Percentiles rank a stretch among this genome's conserved stretches.
Conservation (phyloP, 1,284 basidiomycete species). For the Naganishia sp. region DNA sequence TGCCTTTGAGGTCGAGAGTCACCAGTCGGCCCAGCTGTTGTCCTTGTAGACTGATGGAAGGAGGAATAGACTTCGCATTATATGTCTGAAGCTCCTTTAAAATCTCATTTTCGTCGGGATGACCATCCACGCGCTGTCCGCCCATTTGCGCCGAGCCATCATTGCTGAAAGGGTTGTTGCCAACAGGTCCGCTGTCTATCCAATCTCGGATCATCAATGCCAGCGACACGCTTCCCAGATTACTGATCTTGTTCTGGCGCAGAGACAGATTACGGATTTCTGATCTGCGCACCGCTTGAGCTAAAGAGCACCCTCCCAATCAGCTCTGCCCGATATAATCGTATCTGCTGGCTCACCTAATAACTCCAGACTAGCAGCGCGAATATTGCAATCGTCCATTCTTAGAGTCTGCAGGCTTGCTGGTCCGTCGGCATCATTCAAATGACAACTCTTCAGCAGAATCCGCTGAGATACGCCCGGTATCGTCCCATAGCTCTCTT, state of each 20-base stretch:
- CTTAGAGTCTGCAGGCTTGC: constrained; percentile 67
- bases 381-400: constrained; percentile 76
- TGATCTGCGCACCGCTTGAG: constrained; percentile 68
- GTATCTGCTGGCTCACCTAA: constrained; percentile 62
- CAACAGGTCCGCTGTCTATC: constrained; percentile 65
- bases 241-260: constrained; percentile 78
- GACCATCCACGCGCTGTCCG: background rate
- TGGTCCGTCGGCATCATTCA: constrained; percentile 1
- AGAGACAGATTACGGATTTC: constrained; percentile 82
- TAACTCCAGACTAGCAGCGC: constrained; percentile 70
- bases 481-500: constrained; percentile 38
- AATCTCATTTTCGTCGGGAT: no score
- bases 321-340: background rate
- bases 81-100: background rate
- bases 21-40: constrained; percentile 80
- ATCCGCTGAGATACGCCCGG: constrained; percentile 7
- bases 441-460: constrained; percentile 9
- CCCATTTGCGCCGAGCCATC: background rate
- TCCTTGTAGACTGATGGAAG: constrained; percentile 57
- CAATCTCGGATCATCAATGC: constrained; percentile 95
- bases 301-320: constrained; percentile 60
- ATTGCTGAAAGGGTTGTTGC: constrained; percentile 14
- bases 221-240: constrained; percentile 81
- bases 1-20: constrained; percentile 87
- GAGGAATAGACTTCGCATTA: background rate